A percentile compares a stretch with the other conserved stretches of the same genome.
phyloP scores from a whole-genome alignment of 176 grass and related monocot genomes.

The Poa pratensis region DNA sequence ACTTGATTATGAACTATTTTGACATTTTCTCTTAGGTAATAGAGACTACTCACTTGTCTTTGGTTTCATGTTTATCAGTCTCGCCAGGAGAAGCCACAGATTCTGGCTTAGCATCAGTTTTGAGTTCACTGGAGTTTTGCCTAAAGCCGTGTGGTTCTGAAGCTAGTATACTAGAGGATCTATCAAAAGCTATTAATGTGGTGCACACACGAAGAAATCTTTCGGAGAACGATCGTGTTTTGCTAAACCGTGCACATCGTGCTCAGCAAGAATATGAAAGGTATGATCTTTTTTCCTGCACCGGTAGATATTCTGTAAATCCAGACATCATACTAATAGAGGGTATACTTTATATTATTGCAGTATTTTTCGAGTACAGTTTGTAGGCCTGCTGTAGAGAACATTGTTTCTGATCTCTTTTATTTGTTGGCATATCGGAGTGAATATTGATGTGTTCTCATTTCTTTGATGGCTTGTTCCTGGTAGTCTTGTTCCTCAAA shows the following conservation, averaged over 20 bases:
- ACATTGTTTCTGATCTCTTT: conserved; percentile 12
- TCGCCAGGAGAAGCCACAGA: conserved; percentile 76
- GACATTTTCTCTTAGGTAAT: background rate
- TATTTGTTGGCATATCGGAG: background rate
- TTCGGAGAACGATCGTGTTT: conserved; percentile 86
- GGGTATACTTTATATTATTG: background rate
- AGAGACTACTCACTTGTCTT: conserved; percentile 25
- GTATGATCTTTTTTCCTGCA: conserved; percentile 38
- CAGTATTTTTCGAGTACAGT: background rate
- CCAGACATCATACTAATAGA: background rate
- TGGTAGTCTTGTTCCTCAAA: conserved; percentile 1
- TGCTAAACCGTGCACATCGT: conserved; percentile 82
- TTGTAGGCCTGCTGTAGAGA: background rate
- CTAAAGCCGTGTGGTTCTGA: conserved; percentile 92
- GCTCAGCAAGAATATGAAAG: conserved; percentile 97
- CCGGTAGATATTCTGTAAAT: conserved; percentile 22
- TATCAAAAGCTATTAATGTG: conserved; percentile 88
- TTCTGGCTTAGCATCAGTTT: conserved; percentile 87
- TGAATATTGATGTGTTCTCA: conserved; percentile 8
- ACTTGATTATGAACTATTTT: conserved; percentile 22
- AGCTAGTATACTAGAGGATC: conserved; percentile 92
- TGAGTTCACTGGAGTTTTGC: conserved; percentile 85
- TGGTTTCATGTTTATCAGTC: conserved; percentile 42
- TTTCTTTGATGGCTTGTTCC: conserved; percentile 19
- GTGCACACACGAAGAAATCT: conserved; percentile 78